A percentile compares a stretch with the other conserved stretches of the same genome.
Conservation (phyloP, 2,329 filamentous ascomycete species). For the Triangularia verruculosa region DNA sequence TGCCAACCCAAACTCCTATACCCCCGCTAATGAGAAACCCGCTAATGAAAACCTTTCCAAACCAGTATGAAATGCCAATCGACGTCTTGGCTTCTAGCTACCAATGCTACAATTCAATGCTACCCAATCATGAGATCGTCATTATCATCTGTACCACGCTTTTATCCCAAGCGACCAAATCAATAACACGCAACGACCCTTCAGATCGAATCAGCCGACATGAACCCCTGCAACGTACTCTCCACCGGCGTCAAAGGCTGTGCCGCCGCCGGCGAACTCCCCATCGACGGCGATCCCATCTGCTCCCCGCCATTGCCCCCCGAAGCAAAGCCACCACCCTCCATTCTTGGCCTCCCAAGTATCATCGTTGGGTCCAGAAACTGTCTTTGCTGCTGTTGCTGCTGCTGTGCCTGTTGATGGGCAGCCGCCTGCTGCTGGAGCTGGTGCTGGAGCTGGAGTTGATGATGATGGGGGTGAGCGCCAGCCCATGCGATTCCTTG, state of each 20-base stretch:
- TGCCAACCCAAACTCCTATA: not conserved
- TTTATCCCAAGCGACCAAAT: not conserved
- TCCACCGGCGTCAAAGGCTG: constrained; percentile 21
- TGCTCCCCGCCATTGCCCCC: not conserved
- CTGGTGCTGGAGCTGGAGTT: not conserved
- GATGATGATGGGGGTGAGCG: not conserved
- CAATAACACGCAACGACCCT: not conserved
- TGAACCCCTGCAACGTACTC: constrained; percentile 16
- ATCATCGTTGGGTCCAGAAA: not conserved
- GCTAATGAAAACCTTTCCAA: not conserved
- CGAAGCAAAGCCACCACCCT: constrained; percentile 8
- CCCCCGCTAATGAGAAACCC: not conserved
- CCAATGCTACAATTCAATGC: not conserved
- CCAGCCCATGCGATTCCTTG: constrained; percentile 2
- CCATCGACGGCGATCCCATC: not conserved
- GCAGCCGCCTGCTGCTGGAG: constrained; percentile 2
- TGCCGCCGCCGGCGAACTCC: not conserved
- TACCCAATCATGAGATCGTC: not conserved
- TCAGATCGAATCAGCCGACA: constrained; percentile 11
- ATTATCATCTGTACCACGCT: not conserved
- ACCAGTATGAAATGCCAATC: not conserved
- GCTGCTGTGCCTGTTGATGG: not conserved
- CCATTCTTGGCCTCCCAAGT: constrained; percentile 11
- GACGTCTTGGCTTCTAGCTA: not conserved
- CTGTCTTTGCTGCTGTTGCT: not conserved